Conservation (phyloP, 176 grass and related monocot genomes). For the Chloris gayana region DNA sequence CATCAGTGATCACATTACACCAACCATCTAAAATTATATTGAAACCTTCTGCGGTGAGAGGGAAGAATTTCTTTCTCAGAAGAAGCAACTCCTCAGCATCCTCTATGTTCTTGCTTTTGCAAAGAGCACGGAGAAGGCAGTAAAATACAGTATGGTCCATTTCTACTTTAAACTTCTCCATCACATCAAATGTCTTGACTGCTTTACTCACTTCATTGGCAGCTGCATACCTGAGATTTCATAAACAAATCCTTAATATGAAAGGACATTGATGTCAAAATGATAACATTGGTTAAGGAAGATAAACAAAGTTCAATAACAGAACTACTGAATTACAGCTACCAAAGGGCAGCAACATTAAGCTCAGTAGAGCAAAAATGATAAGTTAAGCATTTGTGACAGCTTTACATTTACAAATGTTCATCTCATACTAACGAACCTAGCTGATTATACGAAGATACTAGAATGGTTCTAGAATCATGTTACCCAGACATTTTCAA, state of each 20-base stretch:
- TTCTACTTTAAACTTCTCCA: conserved; percentile 86
- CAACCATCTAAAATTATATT: conserved; percentile 86
- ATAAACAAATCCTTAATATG: conserved; percentile 16
- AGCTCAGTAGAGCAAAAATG: background rate
- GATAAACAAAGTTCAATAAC: background rate
- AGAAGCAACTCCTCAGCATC: conserved; percentile 91
- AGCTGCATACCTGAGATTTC: conserved; percentile 82
- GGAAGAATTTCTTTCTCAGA: conserved; percentile 66
- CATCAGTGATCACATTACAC: conserved; percentile 82
- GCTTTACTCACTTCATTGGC: conserved; percentile 84
- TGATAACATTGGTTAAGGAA: conserved; percentile 8
- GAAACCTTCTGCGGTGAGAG: conserved; percentile 75
- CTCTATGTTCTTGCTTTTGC: conserved; percentile 89
- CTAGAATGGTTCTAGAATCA: background rate
- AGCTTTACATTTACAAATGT: background rate
- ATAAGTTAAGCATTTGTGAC: background rate
- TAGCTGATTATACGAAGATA: background rate
- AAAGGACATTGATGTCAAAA: background rate
- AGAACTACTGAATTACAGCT: conserved; percentile 11
- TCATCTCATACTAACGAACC: background rate
- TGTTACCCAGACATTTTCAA: background rate
- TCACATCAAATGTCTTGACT: conserved; percentile 74
- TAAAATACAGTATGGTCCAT: conserved; percentile 67
- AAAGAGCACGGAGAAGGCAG: conserved; percentile 74
- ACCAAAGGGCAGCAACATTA: background rate